phyloP scores from a whole-genome alignment of 306 rosid genomes.

The Lathyrus aphaca region DNA sequence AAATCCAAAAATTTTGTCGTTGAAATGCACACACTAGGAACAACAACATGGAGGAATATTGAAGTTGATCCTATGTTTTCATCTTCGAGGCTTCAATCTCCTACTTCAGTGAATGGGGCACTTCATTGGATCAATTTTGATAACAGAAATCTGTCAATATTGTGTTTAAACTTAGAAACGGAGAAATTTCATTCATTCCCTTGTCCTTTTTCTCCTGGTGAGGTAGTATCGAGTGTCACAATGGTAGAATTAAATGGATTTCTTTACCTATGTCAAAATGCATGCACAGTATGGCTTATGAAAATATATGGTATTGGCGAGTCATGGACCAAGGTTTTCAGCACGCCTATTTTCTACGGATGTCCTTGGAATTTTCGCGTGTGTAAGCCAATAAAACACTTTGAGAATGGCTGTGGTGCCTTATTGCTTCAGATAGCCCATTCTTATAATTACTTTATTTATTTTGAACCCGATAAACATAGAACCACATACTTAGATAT shows the following conservation, averaged over 20 bases:
- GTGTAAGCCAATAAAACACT: background rate
- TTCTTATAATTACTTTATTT: background rate
- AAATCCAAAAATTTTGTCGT: background rate
- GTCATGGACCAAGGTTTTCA: background rate
- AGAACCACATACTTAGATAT: background rate
- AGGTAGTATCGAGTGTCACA: background rate
- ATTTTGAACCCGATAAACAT: background rate
- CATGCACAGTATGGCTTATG: background rate
- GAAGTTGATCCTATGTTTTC: background rate
- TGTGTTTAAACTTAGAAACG: slow-evolving; percentile 2
- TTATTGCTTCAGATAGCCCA: background rate
- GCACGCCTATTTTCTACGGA: background rate
- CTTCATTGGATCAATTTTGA: slow-evolving; percentile 1
- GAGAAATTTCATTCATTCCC: background rate
- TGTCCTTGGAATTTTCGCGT: background rate
- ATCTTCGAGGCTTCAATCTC: background rate
- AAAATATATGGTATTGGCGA: background rate
- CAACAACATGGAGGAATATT: background rate
- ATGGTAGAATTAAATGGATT: background rate
- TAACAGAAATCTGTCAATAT: background rate
- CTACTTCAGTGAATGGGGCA: background rate
- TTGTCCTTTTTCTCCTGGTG: background rate
- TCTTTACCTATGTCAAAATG: background rate
- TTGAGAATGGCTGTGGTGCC: background rate
- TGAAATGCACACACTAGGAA: background rate